Evolutionary conservation across 179 eudicot species (phyloP), one percentile per base, ranked within the genome.

Genomic region (Nepenthes alata): DNA sequence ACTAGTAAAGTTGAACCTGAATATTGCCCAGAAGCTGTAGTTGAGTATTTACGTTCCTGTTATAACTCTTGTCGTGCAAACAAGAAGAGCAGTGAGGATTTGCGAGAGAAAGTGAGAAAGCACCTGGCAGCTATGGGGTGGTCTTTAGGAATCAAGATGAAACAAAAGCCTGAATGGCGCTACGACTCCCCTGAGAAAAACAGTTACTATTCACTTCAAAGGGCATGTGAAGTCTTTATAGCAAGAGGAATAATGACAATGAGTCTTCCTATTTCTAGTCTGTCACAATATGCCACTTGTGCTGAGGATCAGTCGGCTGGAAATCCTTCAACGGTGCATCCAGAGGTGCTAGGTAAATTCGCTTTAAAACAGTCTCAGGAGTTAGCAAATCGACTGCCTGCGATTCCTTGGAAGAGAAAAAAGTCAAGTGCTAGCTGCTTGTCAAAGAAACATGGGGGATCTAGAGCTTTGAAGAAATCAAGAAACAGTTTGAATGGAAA

Each of bases 121-220:
- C 95, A 91, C 72, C 81, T 91, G 50, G 50, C 76, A 44, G 78
- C 84, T 53, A 68, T 83, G 37, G 95, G 96, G 12, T 91, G 98
- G 98, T 55, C 13, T 47, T 67, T 86, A n/a, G 75, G 78, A 77
- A 41, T 55, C 16, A 16, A n/a, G 16, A 0, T 0, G 38, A 34
- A 55, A 3, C 73, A 57, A 3, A 65, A 1, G 53, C 44, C 53
- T 16, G 85, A 78, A 75, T 55, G 74, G 62, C 78, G 78, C 38
- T 91, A 81, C 62, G 48, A 13, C 12, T 76, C 96, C 0, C 95
- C 88, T 52, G 72, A 78, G 15, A 70, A 74, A 5, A 82, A 13
- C 67, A 13, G 35, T 7, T 87, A 76, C 69, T 37, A 65, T 60
- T 77, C 90, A 39, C 81, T 87, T 36, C 55, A 7, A 68, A 36